These are phyloP conservation scores for Pezizomycotina sp. DNA, from an alignment of 2,329 filamentous ascomycete species.

Conservation along the genomic window DNA sequence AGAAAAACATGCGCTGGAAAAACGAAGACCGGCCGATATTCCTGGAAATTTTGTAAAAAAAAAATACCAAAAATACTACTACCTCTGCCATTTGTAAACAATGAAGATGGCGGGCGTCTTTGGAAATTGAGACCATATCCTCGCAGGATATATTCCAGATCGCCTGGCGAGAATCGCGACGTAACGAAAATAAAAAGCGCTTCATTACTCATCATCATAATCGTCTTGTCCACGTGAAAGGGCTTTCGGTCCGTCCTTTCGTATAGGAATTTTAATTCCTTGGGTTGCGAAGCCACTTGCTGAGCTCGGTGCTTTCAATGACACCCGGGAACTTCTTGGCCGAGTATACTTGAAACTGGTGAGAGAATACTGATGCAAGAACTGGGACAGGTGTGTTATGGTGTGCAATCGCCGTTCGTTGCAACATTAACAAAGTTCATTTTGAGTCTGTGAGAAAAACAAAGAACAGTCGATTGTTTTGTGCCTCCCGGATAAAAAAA, in stretches of 20 bases:
- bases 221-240: constrained; percentile 17
- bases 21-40: too few species aligned
- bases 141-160: too few species aligned
- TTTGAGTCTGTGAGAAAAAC: constrained; percentile 36
- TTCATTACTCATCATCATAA: constrained; percentile 15
- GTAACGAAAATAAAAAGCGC: too few species aligned
- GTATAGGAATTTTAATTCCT: constrained; percentile 90
- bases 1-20: too few species aligned
- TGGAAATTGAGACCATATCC: too few species aligned
- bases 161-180: too few species aligned
- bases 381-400: constrained; percentile 49
- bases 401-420: constrained; percentile 41
- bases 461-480: constrained; percentile 1
- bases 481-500: constrained; percentile 11
- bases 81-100: too few species aligned
- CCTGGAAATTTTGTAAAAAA: too few species aligned
- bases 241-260: constrained; percentile 51
- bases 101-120: too few species aligned
- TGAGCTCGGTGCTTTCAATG: constrained; percentile 78
- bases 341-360: constrained; percentile 81
- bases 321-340: constrained; percentile 98
- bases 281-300: constrained; percentile 85
- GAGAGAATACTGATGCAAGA: constrained; percentile 70
- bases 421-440: constrained; percentile 77
- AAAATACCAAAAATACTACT: too few species aligned